Evolutionary conservation across 1,284 basidiomycete genomes (phyloP), one percentile per base, ranked within the genome.

Genomic region (Papiliotrema nemorosa): DNA sequence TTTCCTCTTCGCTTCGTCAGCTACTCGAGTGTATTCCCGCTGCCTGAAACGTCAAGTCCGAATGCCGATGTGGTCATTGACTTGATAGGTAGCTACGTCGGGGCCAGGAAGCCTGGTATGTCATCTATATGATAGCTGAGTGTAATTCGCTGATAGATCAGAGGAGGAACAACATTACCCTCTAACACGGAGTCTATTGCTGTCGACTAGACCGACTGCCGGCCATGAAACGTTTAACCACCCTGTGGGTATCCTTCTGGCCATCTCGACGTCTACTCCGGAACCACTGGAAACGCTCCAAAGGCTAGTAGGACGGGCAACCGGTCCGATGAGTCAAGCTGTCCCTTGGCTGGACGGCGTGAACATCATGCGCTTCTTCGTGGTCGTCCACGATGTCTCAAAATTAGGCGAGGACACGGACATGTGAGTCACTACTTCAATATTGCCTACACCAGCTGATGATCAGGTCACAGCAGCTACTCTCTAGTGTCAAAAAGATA

Each of bases 151-250:
- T 34, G n/a, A 14, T 6, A 18, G 29, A 13, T 12, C 27, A 75
- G 71, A 69, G 6, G 63, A 72, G 24, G 64, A 73, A 41, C 65
- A 64, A 27, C 73, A 73, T 39, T 76, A 76, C 51, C 57, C 69
- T 13, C 44, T 71, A 0, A 69, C 73, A 6, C 63, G 73, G 16
- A 72, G 72, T 9, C 54, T 75, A 3, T 48, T 76, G 3, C 61
- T 76, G 13, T 60, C 69, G 1, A 72, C 74, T 9, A 54, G 73
- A 14, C 71, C 70, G 1, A 47, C 73, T 2, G 59, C 65, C 7
- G 53, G 63, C n/a, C 67, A 75, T 43, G 73, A 75, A 50, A 75
- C 73, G 10, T 75, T 75, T 61, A 72, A 75, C 50, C 72, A 75
- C 51, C 73, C 74, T 18, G 69, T 72, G 26, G 72, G 69, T 20